These are phyloP conservation scores for Laguncularia racemosa DNA, from an alignment of 345 rosid species.

Conservation along the genomic window DNA sequence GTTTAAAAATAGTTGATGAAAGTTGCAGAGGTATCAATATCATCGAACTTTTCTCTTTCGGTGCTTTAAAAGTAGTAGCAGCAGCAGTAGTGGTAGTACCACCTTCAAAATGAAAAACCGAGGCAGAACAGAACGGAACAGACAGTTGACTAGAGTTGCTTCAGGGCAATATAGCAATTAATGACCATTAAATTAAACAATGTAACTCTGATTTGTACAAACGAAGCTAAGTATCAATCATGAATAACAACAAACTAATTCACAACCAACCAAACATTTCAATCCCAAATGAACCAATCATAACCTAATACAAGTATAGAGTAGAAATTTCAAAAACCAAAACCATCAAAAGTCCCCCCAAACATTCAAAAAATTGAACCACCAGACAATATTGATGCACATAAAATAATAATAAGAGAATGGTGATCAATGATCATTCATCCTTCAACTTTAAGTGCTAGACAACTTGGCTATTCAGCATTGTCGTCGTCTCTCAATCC, in stretches of 20 bases:
- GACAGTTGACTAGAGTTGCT: too few relatives aligned
- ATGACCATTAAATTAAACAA: constrained; percentile 7
- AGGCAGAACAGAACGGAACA: too few relatives aligned
- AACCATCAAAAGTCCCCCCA: constrained; percentile 3
- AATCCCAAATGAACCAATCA: constrained; percentile 1
- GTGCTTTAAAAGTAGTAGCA: too few relatives aligned
- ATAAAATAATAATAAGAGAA: too few relatives aligned
- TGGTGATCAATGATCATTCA: too few relatives aligned
- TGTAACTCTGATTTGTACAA: constrained; percentile 20
- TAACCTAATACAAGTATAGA: not conserved
- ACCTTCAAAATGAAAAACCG: too few relatives aligned
- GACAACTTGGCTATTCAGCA: not conserved
- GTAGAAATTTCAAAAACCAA: not conserved
- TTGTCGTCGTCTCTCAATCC: constrained; percentile 10
- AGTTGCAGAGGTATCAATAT: too few relatives aligned
- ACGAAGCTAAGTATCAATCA: constrained; percentile 5
- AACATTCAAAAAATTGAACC: constrained; percentile 1
- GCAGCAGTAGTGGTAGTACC: too few relatives aligned
- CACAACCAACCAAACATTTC: constrained; percentile 12
- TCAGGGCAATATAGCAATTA: not conserved
- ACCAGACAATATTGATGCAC: not conserved
- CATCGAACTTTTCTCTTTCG: too few relatives aligned
- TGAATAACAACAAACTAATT: constrained; percentile 1
- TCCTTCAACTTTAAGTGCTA: not conserved
- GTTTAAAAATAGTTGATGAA: too few relatives aligned